These are phyloP conservation scores for Colletotrichum sp. DNA, from an alignment of 2,329 filamentous ascomycete genomes.

Conservation along the genomic window DNA sequence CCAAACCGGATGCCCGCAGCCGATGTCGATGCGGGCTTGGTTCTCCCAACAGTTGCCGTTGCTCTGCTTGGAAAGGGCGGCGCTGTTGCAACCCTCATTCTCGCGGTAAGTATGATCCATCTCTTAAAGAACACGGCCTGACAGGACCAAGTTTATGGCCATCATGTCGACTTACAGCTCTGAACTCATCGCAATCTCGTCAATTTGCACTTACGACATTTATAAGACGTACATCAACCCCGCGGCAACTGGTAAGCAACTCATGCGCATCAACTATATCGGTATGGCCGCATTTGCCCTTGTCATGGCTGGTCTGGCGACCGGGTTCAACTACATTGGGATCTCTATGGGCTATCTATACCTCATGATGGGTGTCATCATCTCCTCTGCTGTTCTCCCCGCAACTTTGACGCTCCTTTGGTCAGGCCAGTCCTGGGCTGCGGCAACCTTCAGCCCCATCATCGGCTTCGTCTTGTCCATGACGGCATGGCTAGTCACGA, in stretches of 20 bases:
- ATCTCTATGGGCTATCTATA: constrained; percentile 84
- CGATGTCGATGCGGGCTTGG: constrained; percentile 83
- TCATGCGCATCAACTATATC: constrained; percentile 77
- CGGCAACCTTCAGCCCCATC: constrained; percentile 72
- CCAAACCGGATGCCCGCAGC: constrained; percentile 73
- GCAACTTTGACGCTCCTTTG: constrained; percentile 77
- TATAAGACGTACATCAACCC: constrained; percentile 85
- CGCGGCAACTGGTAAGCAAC: constrained; percentile 67
- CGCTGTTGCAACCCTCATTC: constrained; percentile 77
- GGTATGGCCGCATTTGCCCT: constrained; percentile 69
- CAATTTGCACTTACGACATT: constrained; percentile 81
- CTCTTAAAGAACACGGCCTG: not conserved
- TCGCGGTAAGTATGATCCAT: constrained; percentile 50
- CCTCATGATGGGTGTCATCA: constrained; percentile 84
- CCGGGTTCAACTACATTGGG: constrained; percentile 69
- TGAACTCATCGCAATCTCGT: constrained; percentile 86
- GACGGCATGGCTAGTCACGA: constrained; percentile 80
- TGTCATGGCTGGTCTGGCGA: constrained; percentile 77
- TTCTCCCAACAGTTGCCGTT: constrained; percentile 84
- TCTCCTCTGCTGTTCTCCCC: constrained; percentile 78
- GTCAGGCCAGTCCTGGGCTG: constrained; percentile 63
- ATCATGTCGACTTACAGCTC: constrained; percentile 85
- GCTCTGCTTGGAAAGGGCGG: constrained; percentile 83
- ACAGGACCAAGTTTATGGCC: constrained; percentile 70
- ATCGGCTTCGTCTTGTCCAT: constrained; percentile 72